Base-by-base conservation (phyloP, 2,329 filamentous ascomycete species). In the Aspergillus pseudoterreus region DNA sequence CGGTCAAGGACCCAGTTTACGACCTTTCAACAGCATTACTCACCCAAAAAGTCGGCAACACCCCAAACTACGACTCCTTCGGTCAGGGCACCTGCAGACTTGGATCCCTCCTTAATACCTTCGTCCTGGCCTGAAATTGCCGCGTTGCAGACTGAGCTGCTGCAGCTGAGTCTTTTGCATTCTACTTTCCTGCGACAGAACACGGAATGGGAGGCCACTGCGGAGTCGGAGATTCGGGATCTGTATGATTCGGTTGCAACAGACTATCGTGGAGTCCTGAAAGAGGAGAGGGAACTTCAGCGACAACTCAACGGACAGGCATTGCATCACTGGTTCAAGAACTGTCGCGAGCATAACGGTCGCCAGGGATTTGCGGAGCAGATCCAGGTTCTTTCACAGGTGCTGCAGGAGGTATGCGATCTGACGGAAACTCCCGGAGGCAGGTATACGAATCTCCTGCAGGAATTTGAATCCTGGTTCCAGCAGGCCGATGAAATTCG, bases 131-230 rank as follows among this genome's bases (percentile, higher is more conserved):
- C 69, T 17, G 70, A 74, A 27, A 60, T 71, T 47, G 57, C 65
- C 12, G 64, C 66, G 11, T 46, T 75, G 30, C 70, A 73, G 50
- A 73, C 70, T 0, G 74, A 77, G 52, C 60, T 77, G 11, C 61
- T 77, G 21, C 74, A 77, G 49, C 55, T 77, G 14, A 68, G 65
- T 47, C 63, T 75, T 4, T 60, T 75, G 6, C 67, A 74, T 55
- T 63, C 65, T 6, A 61, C 63, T 4, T 63, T 58, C 6, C 47
- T 67, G 17, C 64, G 64, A 38, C 57, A 58, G 17, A 59, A 67
- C 15, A 50, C 57, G 3, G 62, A 68, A 41, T 71, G 67, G 70
- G 63, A 68, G 50, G 41, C 50, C 2, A 60, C 55, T 19, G 64
- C 64, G 0, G 66, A 72, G 49, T 51, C 53, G 17, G 55, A 62